Evolutionary conservation across 225 moss, liverwort and hornwort species (phyloP), one percentile per base, ranked within the genome.

Genomic region (Thuidium tamariscinum): DNA sequence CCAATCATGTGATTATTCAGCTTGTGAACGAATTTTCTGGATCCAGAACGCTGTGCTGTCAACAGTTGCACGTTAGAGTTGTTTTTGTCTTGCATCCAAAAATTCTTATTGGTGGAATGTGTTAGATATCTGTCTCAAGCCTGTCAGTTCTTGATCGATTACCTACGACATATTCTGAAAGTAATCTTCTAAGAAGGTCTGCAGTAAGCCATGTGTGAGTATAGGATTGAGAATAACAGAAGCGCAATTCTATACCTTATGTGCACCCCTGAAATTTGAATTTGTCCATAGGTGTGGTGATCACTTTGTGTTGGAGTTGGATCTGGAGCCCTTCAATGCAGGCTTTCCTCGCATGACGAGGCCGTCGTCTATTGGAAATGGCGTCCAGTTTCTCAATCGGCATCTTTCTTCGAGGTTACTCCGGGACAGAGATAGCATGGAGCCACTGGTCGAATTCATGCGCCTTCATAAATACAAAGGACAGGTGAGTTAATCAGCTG

Each of bases 311-410:
- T 83, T 98, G 64, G 98, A 98, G 87, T 88, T 98, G 92, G 98
- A 98, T 87, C 81, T 98, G 68, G 96, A 91, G 83, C 98, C 98
- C 23, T 98, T 98, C 85, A 95, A 95, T 88, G 95, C 95, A 26
- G 91, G 87, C 23, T 95, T 98, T 88, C 98, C 98, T 57, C 95
- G 95, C 64, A 94, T 98, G 80, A 93, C 95, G 29, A 93, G 98
- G 82, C 94, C 98, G 30, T 69, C 87, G 29, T 96, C 98, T 29
- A 93, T 98, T 74, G 98, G 98, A 22, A 95, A 96, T 86, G 98
- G 98, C 16, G 96, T 98, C 51, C 95, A 98, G 77, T 98, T 98
- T 48, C 95, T 98, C 49, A 98, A 98, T 87, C 92, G 94, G 66
- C 96, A 98, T 86, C 91, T 98, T 21, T 96, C 98, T 54, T 98